Conservation (phyloP, 2,329 filamentous ascomycete species). For the Trichoderma simmonsii region DNA sequence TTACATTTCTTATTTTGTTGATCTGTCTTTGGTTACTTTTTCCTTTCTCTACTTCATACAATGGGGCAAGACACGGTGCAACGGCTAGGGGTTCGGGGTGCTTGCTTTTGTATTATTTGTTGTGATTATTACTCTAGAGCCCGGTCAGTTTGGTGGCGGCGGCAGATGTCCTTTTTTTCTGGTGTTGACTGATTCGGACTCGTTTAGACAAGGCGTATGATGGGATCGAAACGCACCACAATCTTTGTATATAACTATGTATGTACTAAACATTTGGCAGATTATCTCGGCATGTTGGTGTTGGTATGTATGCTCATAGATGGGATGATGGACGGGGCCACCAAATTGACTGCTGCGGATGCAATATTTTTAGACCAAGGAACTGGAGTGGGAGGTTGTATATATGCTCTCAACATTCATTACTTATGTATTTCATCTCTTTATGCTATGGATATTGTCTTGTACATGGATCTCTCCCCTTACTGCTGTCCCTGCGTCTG, state of each 20-base stretch:
- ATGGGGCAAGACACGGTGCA: constrained; percentile 7
- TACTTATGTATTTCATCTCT: background rate
- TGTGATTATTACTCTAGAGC: background rate
- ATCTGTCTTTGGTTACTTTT: background rate
- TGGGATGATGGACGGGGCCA: background rate
- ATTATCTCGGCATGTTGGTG: background rate
- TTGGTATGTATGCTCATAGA: background rate
- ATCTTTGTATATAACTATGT: constrained; percentile 7
- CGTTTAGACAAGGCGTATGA: constrained; percentile 13
- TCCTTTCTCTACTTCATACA: background rate
- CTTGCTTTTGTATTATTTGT: background rate
- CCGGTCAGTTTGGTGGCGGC: background rate
- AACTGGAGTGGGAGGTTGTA: background rate
- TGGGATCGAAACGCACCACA: constrained; percentile 6
- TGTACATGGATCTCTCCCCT: background rate
- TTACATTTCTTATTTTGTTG: background rate
- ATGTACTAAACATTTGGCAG: background rate
- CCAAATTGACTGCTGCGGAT: constrained; percentile 12
- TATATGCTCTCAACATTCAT: background rate
- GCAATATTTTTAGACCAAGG: background rate
- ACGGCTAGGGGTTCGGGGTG: constrained; percentile 6
- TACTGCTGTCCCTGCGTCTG: background rate
- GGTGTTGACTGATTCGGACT: background rate
- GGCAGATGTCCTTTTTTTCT: background rate
- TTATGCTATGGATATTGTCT: background rate